phyloP scores from a whole-genome alignment of 1,284 basidiomycete genomes.

The Moniliella sp. region DNA sequence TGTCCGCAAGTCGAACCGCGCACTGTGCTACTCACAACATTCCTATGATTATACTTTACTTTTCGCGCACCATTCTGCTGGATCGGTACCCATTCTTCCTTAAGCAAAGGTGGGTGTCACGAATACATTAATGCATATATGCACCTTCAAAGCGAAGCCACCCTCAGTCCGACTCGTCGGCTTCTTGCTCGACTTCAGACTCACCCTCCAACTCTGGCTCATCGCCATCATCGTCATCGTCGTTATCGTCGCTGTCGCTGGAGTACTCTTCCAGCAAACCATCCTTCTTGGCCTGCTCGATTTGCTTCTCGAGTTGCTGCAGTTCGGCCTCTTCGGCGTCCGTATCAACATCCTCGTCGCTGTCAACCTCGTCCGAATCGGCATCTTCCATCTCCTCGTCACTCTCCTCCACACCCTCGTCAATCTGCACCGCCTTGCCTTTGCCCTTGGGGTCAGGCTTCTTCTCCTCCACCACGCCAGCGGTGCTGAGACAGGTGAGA shows the following conservation, averaged over 20 bases:
- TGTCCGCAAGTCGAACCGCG: too few relatives aligned
- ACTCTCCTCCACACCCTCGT: conserved; percentile 4
- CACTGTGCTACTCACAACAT: too few relatives aligned
- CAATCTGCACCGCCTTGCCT: background rate
- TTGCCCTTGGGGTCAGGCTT: background rate
- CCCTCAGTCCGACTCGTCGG: too few relatives aligned
- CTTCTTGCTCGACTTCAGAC: conserved; percentile 1
- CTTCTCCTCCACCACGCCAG: conserved; percentile 2
- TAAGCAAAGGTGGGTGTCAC: too few relatives aligned
- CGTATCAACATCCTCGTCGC: conserved; percentile 6
- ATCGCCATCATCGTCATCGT: background rate
- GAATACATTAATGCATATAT: too few relatives aligned
- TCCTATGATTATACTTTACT: too few relatives aligned
- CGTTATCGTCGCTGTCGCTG: background rate
- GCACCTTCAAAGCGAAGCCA: too few relatives aligned
- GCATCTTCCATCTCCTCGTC: conserved; percentile 2
- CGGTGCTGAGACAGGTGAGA: conserved; percentile 22
- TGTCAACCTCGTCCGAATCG: conserved; percentile 1
- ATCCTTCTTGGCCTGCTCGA: conserved; percentile 11
- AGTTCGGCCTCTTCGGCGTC: conserved; percentile 13
- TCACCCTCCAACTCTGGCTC: conserved; percentile 1
- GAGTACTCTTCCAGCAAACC: conserved; percentile 5
- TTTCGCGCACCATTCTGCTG: too few relatives aligned
- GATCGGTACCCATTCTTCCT: too few relatives aligned
- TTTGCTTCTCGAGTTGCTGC: conserved; percentile 8